Base-by-base conservation (phyloP, 2,329 filamentous ascomycete genomes). In the Ophiostoma montium region DNA sequence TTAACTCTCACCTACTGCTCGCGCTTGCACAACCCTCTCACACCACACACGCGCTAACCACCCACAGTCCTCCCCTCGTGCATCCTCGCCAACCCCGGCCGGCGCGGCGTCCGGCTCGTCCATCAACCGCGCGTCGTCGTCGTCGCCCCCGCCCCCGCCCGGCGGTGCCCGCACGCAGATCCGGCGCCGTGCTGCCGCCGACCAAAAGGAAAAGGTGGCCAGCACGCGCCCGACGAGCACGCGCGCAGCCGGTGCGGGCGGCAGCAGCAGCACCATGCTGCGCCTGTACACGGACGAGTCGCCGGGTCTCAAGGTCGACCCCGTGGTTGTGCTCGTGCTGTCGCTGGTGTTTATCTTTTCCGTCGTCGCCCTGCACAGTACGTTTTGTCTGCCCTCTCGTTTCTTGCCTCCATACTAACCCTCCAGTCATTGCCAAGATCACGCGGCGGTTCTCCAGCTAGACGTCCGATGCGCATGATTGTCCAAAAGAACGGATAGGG, bases 341-440 rank as follows among this genome's bases (percentile, higher is more conserved):
- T 94, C 87, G 62, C 79, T 98, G 60, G 92, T 94, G 55, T 98
- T 98, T 70, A 98, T 98, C 69, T 95, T 98, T 73, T 92, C 85
- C 63, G 92, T 98, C 63, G 92, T 98, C 62, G 89, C 88, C 59
- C 76, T 98, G 63, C 92, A 98, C 72, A 88, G 92, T 96, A 80
- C 60, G 86, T 74, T n/a, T 8, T 16, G 21, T 35, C 21, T 1
- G n/a, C 11, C 33, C 3, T 15, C 9, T 32, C 3, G 3, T 12
- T n/a, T 13, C 5, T 19, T 9, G 16, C 7, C 13, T 38, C 27
- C 15, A 11, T 31, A 18, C 50, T 54, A 41, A 51, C 39, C 18
- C 3, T 15, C 1, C 42, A 57, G 55, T 58, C 49, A 58, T 57
- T 35, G 56, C 55, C 46, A 57, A 57, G 53, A 42, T 58, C 41